Evolutionary conservation across 352 stramenopile species (phyloP), one percentile per base, ranked within the genome.

Genomic region (Phytopythium delawarense): DNA sequence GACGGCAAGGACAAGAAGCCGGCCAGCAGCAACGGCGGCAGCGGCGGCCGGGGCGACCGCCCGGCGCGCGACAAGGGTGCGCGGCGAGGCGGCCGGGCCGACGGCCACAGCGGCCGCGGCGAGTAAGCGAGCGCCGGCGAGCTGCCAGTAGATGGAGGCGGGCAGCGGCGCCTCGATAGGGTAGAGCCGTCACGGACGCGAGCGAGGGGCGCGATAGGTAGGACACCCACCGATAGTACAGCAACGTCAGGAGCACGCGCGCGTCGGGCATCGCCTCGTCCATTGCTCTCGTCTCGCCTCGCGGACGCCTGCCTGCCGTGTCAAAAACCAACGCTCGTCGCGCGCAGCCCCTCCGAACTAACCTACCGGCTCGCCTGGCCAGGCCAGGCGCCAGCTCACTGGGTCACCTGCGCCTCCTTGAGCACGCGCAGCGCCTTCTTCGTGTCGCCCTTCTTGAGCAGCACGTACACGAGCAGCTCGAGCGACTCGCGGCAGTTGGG

Each of bases 381-480:
- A 16, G 39, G 18, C n/a, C n/a, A 3, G 0, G 20, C 11, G 37
- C 37, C 37, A 39, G 6, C 18, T 70, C 65, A 91, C 59, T 87
- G 76, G 45, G 75, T 68, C 48, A 96, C 84, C 50, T 93, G 87
- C 21, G 87, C 87, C 69, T 93, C 87, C 76, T 94, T 94, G 45
- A 96, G 67, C 55, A 96, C 84, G 23, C 86, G 87, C 69, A 92
- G 69, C 34, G 87, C 84, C 66, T 96, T 96, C 76, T 94, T 96
- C 64, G 84, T 88, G 63, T 94, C 84, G 23, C 83, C 84, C 75
- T 96, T 96, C 77, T 91, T 92, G 52, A 96, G 67, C 62, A 93
- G 69, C 57, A 96, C 85, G 71, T 96, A 96, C 59, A 96, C 87
- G 72, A 96, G 74, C 42, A 94, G 67, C 66, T 93, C 83, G 32